Base-by-base conservation (phyloP, 1,284 basidiomycete species). In the Takashimella koratensis region DNA sequence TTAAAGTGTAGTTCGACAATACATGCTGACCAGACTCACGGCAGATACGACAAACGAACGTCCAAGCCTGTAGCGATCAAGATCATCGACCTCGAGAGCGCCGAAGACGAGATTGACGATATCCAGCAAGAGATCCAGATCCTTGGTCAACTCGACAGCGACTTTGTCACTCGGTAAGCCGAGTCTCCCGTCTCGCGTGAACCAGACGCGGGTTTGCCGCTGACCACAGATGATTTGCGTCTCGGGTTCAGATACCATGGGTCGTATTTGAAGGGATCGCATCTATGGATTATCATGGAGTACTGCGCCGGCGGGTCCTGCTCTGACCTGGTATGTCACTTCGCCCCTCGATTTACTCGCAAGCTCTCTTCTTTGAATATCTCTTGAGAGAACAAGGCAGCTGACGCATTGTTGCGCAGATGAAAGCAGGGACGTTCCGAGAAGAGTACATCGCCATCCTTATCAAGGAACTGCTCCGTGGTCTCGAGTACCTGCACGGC, bases 241-340 rank as follows among this genome's bases (percentile, higher is more conserved):
- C 16, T 36, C 16, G 16, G 8, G 8, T 36, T 36, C 70, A 86
- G 90, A 79, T 97, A 97, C 74, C 90, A 96, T 80, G 95, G 94
- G 45, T 95, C 91, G 23, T 98, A 81, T 77, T 80, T 98, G 69
- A 96, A 97, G 73, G 93, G 92, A 19, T 91, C 91, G 5, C 86
- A 94, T 70, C 80, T 98, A 25, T 98, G 95, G 95, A 98, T 98
- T 69, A 90, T 98, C 60, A 99, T 99, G 95, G 96, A 98, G 85
- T 98, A 81, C 60, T 81, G 81, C 61, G 77, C 77, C 1, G 81
- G 81, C 26, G 81, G 81, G 20, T 79, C 77, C 47, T 81, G 79
- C 62, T 76, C 74, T 1, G 80, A 81, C 66, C 59, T 81, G 50
- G 79, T 79, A 49, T 62, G 76, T 55, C 56, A 25, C 20, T 20